Evolutionary conservation across 208 protist genomes (phyloP).

Genomic region (Wallacemonas sp.): DNA sequence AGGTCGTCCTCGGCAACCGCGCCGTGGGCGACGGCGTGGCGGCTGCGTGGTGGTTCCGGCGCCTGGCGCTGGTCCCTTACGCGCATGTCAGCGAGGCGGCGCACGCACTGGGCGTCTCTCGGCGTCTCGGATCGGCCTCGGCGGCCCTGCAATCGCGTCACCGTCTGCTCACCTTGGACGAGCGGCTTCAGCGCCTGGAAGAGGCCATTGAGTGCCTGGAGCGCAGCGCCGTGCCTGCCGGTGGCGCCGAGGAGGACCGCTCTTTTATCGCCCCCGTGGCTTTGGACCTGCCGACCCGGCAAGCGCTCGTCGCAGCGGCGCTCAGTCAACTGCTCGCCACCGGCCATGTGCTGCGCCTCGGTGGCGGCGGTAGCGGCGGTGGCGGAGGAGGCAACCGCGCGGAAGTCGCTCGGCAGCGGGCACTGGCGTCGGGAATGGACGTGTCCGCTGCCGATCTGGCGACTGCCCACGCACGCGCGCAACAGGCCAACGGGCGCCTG

Average conservation of each 20-base stretch:
- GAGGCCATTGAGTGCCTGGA: not conserved
- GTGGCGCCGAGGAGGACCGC: too few species aligned
- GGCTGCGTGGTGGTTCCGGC: constrained; percentile 28
- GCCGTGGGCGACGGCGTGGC: constrained; percentile 20
- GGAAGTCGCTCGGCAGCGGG: too few species aligned
- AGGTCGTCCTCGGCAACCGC: constrained; percentile 26
- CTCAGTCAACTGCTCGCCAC: constrained; percentile 7
- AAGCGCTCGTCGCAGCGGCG: constrained; percentile 5
- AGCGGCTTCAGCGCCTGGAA: not conserved
- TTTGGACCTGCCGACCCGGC: not conserved
- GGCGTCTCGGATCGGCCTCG: not conserved
- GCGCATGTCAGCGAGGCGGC: not conserved
- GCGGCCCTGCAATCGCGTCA: constrained; percentile 5
- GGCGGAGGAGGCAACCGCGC: not conserved
- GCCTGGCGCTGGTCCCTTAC: constrained; percentile 12
- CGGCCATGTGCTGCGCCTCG: not conserved
- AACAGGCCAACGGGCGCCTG: constrained; percentile 17
- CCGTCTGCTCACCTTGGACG: not conserved
- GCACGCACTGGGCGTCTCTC: constrained; percentile 1
- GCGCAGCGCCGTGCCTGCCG: not conserved
- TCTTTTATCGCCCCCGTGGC: too few species aligned
- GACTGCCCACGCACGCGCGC: constrained; percentile 2
- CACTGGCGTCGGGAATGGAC: too few species aligned
- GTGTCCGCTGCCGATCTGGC: too few species aligned
- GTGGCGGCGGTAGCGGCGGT: not conserved